phyloP scores from a whole-genome alignment of 257 asterid species.

The Solanum phureja region DNA sequence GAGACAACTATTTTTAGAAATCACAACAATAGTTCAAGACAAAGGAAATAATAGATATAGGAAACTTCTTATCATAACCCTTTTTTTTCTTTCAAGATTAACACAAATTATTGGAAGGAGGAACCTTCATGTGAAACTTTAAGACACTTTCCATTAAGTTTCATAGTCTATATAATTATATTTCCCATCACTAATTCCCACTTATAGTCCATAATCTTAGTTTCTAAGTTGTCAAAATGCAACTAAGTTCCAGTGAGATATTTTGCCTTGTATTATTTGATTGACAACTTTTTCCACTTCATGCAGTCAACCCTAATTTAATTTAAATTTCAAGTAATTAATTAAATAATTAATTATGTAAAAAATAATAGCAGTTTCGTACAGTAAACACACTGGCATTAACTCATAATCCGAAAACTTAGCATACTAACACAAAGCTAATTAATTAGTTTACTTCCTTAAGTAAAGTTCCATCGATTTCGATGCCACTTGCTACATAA shows the following conservation, averaged over 20 bases:
- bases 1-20: neutral
- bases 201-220: neutral
- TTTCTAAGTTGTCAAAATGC: neutral
- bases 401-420: slow-evolving; percentile 9
- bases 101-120: neutral
- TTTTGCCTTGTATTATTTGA: neutral
- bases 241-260: neutral
- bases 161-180: neutral
- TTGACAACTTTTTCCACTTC: neutral
- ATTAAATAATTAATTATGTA: neutral
- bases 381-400: slow-evolving; percentile 26
- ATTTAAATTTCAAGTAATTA: neutral
- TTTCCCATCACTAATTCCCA: neutral
- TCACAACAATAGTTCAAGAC: neutral
- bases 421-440: neutral
- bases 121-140: slow-evolving; percentile 2
- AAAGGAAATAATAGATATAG: too few relatives aligned
- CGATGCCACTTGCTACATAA: slow-evolving; percentile 11
- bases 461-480: slow-evolving; percentile 18
- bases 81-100: neutral
- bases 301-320: neutral
- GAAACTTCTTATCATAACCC: neutral
- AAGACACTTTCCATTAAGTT: neutral
- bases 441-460: slow-evolving; percentile 6
- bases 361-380: neutral